Conservation (phyloP, 768 basidiomycete species). For the Mycena epipterygia region DNA sequence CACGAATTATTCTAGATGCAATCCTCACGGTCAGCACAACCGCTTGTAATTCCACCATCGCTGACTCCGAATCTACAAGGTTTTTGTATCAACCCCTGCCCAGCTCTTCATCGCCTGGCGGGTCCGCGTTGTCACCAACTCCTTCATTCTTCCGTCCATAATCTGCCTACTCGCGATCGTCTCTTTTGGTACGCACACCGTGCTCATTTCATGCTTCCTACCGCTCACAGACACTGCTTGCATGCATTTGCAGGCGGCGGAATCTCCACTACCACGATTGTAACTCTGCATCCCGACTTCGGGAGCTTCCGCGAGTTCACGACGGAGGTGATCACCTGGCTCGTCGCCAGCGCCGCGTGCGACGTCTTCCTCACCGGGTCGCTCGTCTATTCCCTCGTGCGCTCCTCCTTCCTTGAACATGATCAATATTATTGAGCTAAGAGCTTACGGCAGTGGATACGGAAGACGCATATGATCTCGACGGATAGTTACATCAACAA, state of each 20-base stretch:
- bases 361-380: constrained; percentile 31
- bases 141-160: constrained; percentile 2
- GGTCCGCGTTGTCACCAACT: constrained; percentile 24
- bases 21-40: constrained; percentile 16
- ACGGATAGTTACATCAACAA: constrained; percentile 34
- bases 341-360: constrained; percentile 18
- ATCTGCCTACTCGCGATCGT: constrained; percentile 6
- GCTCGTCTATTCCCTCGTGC: constrained; percentile 15
- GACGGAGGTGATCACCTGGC: constrained; percentile 30
- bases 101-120: constrained; percentile 39
- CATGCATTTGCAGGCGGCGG: constrained; percentile 31
- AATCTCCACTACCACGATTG: constrained; percentile 11
- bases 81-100: constrained; percentile 32
- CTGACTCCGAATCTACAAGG: constrained; percentile 5
- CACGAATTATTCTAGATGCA: not conserved
- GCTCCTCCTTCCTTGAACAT: not conserved
- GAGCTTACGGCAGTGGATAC: constrained; percentile 30
- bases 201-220: not conserved
- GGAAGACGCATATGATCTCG: constrained; percentile 13
- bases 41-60: not conserved
- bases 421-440: too few species aligned
- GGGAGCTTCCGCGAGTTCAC: constrained; percentile 11
- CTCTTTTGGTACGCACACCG: constrained; percentile 2
- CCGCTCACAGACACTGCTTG: too few species aligned
- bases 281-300: constrained; percentile 22